Evolutionary conservation across 805 yeast genomes (phyloP).

Genomic region (Candida sonorensis): DNA sequence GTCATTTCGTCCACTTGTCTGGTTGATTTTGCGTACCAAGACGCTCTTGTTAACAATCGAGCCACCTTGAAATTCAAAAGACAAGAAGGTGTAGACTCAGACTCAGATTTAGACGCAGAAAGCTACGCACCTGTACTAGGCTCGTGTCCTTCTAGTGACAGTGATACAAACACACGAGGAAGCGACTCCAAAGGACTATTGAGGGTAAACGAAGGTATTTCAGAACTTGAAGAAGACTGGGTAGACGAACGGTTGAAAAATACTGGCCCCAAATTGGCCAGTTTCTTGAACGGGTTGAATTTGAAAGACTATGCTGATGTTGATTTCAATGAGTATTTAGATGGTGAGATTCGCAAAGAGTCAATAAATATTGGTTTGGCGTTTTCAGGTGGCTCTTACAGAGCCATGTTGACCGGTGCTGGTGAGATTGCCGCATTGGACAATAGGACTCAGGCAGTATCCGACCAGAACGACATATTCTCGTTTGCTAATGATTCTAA

Average conservation of each 20-base stretch:
- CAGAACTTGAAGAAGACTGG: slow-evolving; percentile 48
- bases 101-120: too few relatives aligned
- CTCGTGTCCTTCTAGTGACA: slow-evolving; percentile 43
- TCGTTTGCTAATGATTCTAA: slow-evolving; percentile 14
- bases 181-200: slow-evolving; percentile 10
- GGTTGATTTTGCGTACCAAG: too few relatives aligned
- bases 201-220: slow-evolving; percentile 41
- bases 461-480: too few relatives aligned
- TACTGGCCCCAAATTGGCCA: slow-evolving; percentile 35
- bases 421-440: slow-evolving; percentile 78
- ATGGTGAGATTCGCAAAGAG: slow-evolving; percentile 22
- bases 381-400: slow-evolving; percentile 79
- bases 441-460: too few relatives aligned
- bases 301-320: slow-evolving; percentile 36
- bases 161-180: too few relatives aligned
- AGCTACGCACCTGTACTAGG: slow-evolving; percentile 48
- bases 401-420: slow-evolving; percentile 80
- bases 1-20: too few relatives aligned
- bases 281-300: slow-evolving; percentile 38
- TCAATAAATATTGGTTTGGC: slow-evolving; percentile 49
- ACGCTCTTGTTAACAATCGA: too few relatives aligned
- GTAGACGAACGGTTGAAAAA: slow-evolving; percentile 36
- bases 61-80: too few relatives aligned
- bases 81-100: too few relatives aligned
- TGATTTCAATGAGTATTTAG: slow-evolving; percentile 31